These are phyloP conservation scores for Penicillium waksmanii DNA, from an alignment of 495 filamentous ascomycete genomes.

Conservation along the genomic window DNA sequence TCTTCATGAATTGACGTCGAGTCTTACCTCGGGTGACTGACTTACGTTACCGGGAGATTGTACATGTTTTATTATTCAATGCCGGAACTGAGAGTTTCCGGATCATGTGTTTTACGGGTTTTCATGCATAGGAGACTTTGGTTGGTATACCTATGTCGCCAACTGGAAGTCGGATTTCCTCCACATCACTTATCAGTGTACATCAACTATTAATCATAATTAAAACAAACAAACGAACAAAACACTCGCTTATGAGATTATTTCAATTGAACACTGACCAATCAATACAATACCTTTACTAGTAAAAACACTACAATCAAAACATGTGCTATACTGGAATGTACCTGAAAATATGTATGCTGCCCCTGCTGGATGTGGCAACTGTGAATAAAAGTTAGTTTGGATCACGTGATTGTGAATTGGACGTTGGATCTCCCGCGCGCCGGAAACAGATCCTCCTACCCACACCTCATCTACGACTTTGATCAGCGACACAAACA, in stretches of 20 bases:
- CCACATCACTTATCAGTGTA: slow-evolving; percentile 33
- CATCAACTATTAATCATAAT: slow-evolving; percentile 46
- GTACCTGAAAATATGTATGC: not conserved
- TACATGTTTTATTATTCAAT: slow-evolving; percentile 20
- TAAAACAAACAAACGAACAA: slow-evolving; percentile 7
- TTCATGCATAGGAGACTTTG: slow-evolving; percentile 27
- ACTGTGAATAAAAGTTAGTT: not conserved
- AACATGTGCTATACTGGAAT: no score
- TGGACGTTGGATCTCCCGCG: not conserved
- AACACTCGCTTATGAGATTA: not conserved
- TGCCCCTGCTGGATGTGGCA: not conserved
- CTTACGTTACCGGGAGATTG: slow-evolving; percentile 1
- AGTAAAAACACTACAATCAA: no score
- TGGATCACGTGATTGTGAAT: not conserved
- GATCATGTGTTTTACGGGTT: slow-evolving; percentile 16
- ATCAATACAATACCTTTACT: no score
- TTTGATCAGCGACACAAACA: not conserved
- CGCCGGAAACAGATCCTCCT: not conserved
- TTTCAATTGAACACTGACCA: no score
- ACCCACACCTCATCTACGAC: slow-evolving; percentile 1
- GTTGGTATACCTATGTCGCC: not conserved
- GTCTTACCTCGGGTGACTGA: slow-evolving; percentile 14
- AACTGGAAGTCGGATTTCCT: slow-evolving; percentile 10
- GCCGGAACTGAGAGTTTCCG: slow-evolving; percentile 24
- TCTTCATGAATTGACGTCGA: slow-evolving; percentile 33